Conservation (phyloP, 2,329 filamentous ascomycete genomes). For the Trichoderma koningii region DNA sequence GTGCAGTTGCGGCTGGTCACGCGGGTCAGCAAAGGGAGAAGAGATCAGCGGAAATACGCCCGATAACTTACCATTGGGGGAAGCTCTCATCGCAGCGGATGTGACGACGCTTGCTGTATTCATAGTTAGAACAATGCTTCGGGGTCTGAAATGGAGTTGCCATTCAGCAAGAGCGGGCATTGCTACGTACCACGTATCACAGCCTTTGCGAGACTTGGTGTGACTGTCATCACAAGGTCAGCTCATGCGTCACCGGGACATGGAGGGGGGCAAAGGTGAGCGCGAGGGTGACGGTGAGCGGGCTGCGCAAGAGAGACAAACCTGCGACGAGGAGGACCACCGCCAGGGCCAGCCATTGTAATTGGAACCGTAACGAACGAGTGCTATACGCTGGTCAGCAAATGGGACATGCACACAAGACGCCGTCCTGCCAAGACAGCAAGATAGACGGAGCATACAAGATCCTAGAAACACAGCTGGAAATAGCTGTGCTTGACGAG, state of each 20-base stretch:
- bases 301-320: slow-evolving; percentile 40
- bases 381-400: neutral
- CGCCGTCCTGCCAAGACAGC: too few relatives aligned
- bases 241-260: neutral
- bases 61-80: slow-evolving; percentile 78
- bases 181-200: slow-evolving; percentile 76
- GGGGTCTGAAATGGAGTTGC: neutral
- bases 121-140: slow-evolving; percentile 4
- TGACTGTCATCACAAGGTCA: slow-evolving; percentile 61
- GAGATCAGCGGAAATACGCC: neutral
- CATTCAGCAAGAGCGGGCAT: neutral
- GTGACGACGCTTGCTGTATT: slow-evolving; percentile 77
- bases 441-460: slow-evolving; percentile 32
- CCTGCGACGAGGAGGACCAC: slow-evolving; percentile 81
- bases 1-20: slow-evolving; percentile 85
- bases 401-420: neutral
- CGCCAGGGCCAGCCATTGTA: slow-evolving; percentile 88
- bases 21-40: slow-evolving; percentile 25
- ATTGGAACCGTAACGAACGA: slow-evolving; percentile 39
- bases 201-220: slow-evolving; percentile 98
- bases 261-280: neutral
- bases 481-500: slow-evolving; percentile 34
- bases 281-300: neutral
- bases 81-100: slow-evolving; percentile 98
- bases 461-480: slow-evolving; percentile 34